These are phyloP conservation scores for Lactifluus subvellereus DNA, from an alignment of 768 basidiomycete genomes.

Conservation along the genomic window DNA sequence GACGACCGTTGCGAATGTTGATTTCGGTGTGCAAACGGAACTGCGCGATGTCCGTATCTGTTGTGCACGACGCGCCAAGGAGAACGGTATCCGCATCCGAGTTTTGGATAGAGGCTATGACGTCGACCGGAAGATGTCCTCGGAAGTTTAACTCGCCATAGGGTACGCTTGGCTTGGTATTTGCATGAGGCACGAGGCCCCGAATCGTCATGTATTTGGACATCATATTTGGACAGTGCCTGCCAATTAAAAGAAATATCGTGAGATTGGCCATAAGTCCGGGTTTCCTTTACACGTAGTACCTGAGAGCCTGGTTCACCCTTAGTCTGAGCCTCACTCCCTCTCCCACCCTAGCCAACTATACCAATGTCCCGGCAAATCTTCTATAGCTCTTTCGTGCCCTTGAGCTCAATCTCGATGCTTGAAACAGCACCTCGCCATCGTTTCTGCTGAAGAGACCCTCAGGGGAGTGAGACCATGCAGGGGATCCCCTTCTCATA, in stretches of 20 bases:
- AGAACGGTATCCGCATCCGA: constrained; percentile 46
- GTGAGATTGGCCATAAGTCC: neutral
- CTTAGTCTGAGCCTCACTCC: constrained; percentile 36
- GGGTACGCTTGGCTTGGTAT: constrained; percentile 37
- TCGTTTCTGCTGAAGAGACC: neutral
- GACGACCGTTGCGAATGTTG: constrained; percentile 60
- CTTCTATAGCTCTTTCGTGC: constrained; percentile 54
- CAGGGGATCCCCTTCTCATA: constrained; percentile 53
- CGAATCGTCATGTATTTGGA: constrained; percentile 65
- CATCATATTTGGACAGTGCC: constrained; percentile 77
- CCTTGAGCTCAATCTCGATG: constrained; percentile 51
- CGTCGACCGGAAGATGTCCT: constrained; percentile 45
- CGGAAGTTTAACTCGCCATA: constrained; percentile 34
- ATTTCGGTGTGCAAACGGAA: constrained; percentile 57
- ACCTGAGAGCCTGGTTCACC: constrained; percentile 59
- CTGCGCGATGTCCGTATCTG: constrained; percentile 34
- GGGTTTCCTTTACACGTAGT: constrained; percentile 22
- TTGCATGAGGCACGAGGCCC: constrained; percentile 40
- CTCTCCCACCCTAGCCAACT: constrained; percentile 29
- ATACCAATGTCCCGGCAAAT: constrained; percentile 46
- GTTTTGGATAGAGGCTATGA: constrained; percentile 41
- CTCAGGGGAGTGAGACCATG: neutral
- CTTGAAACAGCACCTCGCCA: constrained; percentile 37
- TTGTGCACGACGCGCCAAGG: constrained; percentile 47
- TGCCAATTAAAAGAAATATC: constrained; percentile 30